phyloP scores from a whole-genome alignment of 2,329 filamentous ascomycete genomes.

The Ramularia endophylla region DNA sequence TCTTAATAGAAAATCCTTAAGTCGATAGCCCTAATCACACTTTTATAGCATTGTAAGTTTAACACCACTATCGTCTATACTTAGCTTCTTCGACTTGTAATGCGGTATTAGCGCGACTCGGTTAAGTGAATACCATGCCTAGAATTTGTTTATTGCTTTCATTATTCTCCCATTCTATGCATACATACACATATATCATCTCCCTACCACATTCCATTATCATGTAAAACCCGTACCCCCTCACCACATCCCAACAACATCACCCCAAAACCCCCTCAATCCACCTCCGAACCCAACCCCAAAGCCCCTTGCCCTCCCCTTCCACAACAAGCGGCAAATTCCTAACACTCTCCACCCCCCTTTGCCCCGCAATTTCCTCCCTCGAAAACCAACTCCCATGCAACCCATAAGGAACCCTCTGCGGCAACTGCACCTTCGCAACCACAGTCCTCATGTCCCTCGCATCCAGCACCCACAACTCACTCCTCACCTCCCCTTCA shows the following conservation, averaged over 20 bases:
- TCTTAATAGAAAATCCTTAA: too few species aligned
- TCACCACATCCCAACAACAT: neutral
- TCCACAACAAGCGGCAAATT: slow-evolving; percentile 21
- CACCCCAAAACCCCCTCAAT: slow-evolving; percentile 26
- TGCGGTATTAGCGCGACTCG: too few species aligned
- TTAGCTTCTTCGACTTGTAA: too few species aligned
- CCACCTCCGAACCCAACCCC: slow-evolving; percentile 27
- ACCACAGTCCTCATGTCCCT: slow-evolving; percentile 56
- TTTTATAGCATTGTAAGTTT: too few species aligned
- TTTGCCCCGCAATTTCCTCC: slow-evolving; percentile 47
- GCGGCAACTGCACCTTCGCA: slow-evolving; percentile 54
- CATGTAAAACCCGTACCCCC: too few species aligned
- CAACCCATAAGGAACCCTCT: slow-evolving; percentile 64
- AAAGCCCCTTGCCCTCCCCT: slow-evolving; percentile 19
- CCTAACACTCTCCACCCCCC: slow-evolving; percentile 32
- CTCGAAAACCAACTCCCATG: slow-evolving; percentile 59
- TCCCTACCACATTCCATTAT: too few species aligned
- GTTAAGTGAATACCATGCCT: too few species aligned
- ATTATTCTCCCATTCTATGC: too few species aligned
- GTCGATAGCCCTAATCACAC: too few species aligned
- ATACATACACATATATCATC: too few species aligned
- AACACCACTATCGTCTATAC: too few species aligned
- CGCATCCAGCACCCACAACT: slow-evolving; percentile 65
- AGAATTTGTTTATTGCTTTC: too few species aligned
- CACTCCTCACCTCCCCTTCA: slow-evolving; percentile 46